Evolutionary conservation across 2,329 filamentous ascomycete genomes (phyloP).

Genomic region (Cryphonectria naterciae): DNA sequence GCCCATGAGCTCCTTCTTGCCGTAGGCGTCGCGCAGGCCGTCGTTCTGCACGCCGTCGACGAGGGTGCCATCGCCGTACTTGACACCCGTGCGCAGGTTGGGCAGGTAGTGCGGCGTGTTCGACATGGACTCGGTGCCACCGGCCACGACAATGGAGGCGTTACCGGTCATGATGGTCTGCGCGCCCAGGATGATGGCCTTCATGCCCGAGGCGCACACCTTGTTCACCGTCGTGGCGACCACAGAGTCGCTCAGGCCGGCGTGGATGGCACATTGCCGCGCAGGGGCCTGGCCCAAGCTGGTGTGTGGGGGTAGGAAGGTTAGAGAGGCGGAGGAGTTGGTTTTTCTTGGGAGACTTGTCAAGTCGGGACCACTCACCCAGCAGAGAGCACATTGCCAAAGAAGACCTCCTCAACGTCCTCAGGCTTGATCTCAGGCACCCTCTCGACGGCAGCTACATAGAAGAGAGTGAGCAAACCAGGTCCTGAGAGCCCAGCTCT

Average conservation of each 20-base stretch:
- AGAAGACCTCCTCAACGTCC: constrained; percentile 94
- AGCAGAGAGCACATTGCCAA: constrained; percentile 96
- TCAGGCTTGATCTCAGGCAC: constrained; percentile 84
- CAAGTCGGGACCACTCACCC: constrained; percentile 62
- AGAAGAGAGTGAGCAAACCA: constrained; percentile 28
- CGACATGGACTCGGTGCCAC: constrained; percentile 97
- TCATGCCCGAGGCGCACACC: constrained; percentile 94
- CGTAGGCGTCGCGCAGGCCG: constrained; percentile 89
- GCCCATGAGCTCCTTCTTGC: constrained; percentile 95
- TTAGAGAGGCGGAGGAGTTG: constrained; percentile 28
- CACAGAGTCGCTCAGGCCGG: constrained; percentile 78
- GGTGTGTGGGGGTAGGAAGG: constrained; percentile 19
- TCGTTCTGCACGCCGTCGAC: constrained; percentile 94
- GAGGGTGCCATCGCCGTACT: constrained; percentile 89
- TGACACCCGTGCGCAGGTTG: constrained; percentile 81
- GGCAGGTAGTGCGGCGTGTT: constrained; percentile 96
- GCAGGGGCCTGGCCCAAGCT: constrained; percentile 96
- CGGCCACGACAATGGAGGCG: constrained; percentile 89
- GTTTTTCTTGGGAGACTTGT: neutral
- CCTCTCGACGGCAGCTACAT: constrained; percentile 75
- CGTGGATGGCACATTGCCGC: constrained; percentile 88
- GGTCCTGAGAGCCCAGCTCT: neutral
- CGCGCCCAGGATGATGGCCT: constrained; percentile 90
- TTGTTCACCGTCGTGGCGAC: constrained; percentile 97
- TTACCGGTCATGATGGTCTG: constrained; percentile 98